Base-by-base conservation (phyloP, 768 basidiomycete species). In the Suillus sp. region DNA sequence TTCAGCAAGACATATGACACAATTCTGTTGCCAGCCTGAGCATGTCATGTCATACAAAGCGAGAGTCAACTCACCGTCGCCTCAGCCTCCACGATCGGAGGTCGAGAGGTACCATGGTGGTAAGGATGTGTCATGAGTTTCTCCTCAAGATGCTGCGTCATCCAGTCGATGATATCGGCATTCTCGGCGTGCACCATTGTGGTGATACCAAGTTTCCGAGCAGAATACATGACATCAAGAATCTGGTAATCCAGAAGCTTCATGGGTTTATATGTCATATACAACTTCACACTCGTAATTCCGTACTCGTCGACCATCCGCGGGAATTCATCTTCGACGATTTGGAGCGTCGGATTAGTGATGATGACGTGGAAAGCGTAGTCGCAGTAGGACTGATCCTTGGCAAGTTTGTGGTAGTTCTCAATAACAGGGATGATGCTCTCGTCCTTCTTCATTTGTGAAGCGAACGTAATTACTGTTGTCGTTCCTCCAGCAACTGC, bases 401-500 rank as follows among this genome's bases (percentile, higher is more conserved):
- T 67, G 18, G 77, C 72, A 1, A 73, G 68, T 27, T 69, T 64
- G 62, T 77, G 72, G 47, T 78, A 78, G 13, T 70, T 73, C 35
- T 75, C 70, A 14, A 78, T 72, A 9, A 75, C 76, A 4, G 64
- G 63, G 13, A 67, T 66, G 45, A 73, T 61, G 32, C 66, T 72
- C 18, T 42, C 35, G 20, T 70, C 69, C 9, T 37, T 40, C 50
- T 68, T 63, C 53, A 64, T 50, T 65, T 78, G 77, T 0, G 73
- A 72, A 5, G 77, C 77, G 54, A 78, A 78, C 9, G 77, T 75
- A 11, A 78, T 62, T 34, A 78, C 69, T n/a, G 74, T 76, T 2
- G 77, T 78, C 0, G 71, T 72, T 6, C 77, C 77, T 20, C 77
- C 77, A 48, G 66, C 63, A 18, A 73, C 64, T 2, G 75, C 75